phyloP scores from a whole-genome alignment of 257 asterid genomes.

The Fraxinus pennsylvanica region DNA sequence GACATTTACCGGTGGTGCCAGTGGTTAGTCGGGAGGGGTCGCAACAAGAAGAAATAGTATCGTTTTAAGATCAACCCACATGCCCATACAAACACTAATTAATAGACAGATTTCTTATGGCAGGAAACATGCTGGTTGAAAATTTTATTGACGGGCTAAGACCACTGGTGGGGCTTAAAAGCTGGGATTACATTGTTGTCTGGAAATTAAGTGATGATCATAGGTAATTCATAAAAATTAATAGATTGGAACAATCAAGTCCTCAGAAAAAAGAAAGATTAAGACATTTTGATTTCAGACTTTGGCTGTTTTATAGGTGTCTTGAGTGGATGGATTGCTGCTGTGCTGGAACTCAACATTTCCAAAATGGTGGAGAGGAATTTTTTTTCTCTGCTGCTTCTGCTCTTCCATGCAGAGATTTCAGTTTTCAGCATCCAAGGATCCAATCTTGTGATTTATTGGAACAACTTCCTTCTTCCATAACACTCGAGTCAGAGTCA shows the following conservation, averaged over 20 bases:
- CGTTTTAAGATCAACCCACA: too few relatives aligned
- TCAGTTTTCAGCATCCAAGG: constrained; percentile 44
- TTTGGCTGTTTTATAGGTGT: constrained; percentile 30
- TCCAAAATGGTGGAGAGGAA: constrained; percentile 32
- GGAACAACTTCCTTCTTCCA: constrained; percentile 41
- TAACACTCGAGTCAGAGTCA: constrained; percentile 49
- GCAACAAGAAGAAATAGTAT: too few relatives aligned
- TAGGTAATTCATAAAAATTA: constrained; percentile 29
- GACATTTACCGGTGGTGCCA: too few relatives aligned
- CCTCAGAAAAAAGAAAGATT: background rate
- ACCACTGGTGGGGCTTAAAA: constrained; percentile 42
- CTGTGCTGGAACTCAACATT: constrained; percentile 50
- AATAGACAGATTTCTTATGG: background rate
- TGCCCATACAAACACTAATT: too few relatives aligned
- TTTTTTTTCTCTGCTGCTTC: constrained; percentile 39
- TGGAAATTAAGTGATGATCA: constrained; percentile 58
- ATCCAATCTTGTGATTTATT: constrained; percentile 50
- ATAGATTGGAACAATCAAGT: background rate
- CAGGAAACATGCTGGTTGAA: constrained; percentile 40
- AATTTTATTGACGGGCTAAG: constrained; percentile 40
- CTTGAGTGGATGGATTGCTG: constrained; percentile 55
- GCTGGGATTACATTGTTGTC: constrained; percentile 52
- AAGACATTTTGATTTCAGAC: background rate
- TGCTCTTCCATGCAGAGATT: constrained; percentile 50
- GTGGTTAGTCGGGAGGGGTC: too few relatives aligned